Base-by-base conservation (phyloP, 139 green algal genomes). In the Pseudopediastrum boryanum region DNA sequence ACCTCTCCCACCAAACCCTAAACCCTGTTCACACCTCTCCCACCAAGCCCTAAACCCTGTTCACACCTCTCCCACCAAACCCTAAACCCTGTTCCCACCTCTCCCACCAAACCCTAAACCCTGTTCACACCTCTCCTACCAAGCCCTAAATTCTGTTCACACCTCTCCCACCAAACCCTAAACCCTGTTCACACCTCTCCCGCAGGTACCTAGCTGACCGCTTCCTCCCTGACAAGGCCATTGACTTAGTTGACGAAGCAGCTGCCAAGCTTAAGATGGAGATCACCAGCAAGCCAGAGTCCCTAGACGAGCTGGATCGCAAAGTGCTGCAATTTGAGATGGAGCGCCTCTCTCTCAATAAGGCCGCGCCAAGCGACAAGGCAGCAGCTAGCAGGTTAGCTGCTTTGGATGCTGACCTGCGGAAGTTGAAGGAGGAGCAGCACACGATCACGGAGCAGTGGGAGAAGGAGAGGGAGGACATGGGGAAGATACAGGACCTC, bases 261-360 rank as follows among this genome's bases (percentile, higher is more conserved):
- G 96, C 95, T 0, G 96, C 96, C 65, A 98, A 98, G 85, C 90
- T 99, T 7, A 98, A 98, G 89, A 99, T 99, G 96, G 96, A 99
- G 90, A 99, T 99, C 88, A 99, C 96, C 59, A 91, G 70, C 80
- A 99, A 99, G 90, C 96, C 96, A 1, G 83, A 92, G 78, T 89
- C 88, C 23, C 90, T 99, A 66, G 96, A 99, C 69, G 95, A 98
- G 84, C 93, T 99, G 54, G 94, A 98, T 79, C 84, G 95, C 56
- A 91, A 94, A 73, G 87, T 94, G 46, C 71, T 89, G 66, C 84
- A 87, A 74, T 85, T 98, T 67, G 95, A 99, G 85, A 99, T 99
- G 96, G 96, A 99, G 88, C 86, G 88, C 31, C 85, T 98, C 46
- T 90, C 73, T 10, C 85, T 99, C 61, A 50, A 75, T 16, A 96